Conservation (phyloP, 2,329 filamentous ascomycete genomes). For the Didymella keratinophila region DNA sequence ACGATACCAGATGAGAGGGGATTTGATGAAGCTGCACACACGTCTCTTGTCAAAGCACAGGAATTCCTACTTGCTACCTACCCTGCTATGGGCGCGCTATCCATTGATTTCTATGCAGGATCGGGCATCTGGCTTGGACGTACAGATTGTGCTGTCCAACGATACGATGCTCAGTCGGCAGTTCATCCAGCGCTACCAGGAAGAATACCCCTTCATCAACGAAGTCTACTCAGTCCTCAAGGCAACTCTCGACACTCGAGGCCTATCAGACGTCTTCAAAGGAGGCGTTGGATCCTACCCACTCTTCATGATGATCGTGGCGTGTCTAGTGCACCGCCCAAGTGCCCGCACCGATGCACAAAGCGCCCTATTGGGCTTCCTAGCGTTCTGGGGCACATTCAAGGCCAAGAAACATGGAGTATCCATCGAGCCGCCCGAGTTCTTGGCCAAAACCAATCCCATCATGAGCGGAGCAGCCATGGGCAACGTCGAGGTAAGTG, state of each 20-base stretch:
- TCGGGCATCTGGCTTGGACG: slow-evolving; percentile 55
- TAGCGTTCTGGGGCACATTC: slow-evolving; percentile 60
- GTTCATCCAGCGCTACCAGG: slow-evolving; percentile 57
- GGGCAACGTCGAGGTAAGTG: slow-evolving; percentile 28
- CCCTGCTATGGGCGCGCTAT: slow-evolving; percentile 44
- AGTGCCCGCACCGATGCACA: slow-evolving; percentile 47
- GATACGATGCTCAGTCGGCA: slow-evolving; percentile 52
- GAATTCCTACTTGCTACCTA: slow-evolving; percentile 23
- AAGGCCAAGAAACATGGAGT: slow-evolving; percentile 58
- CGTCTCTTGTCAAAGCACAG: not conserved
- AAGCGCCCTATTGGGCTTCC: slow-evolving; percentile 57
- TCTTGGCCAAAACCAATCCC: slow-evolving; percentile 52
- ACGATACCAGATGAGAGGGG: slow-evolving; percentile 10
- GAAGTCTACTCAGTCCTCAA: slow-evolving; percentile 61
- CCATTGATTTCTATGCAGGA: slow-evolving; percentile 57
- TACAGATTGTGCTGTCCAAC: slow-evolving; percentile 61
- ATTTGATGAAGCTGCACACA: slow-evolving; percentile 19
- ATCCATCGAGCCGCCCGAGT: slow-evolving; percentile 56
- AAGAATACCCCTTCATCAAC: slow-evolving; percentile 59
- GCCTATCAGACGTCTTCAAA: slow-evolving; percentile 56
- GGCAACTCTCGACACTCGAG: slow-evolving; percentile 59
- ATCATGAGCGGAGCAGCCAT: slow-evolving; percentile 30
- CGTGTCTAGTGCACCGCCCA: slow-evolving; percentile 58
- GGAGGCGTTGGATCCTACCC: slow-evolving; percentile 64
- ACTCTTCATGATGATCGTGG: slow-evolving; percentile 65